Evolutionary conservation across 106 monocot species (phyloP), one percentile per base, ranked within the genome.

Genomic region (Vanilla planifolia): DNA sequence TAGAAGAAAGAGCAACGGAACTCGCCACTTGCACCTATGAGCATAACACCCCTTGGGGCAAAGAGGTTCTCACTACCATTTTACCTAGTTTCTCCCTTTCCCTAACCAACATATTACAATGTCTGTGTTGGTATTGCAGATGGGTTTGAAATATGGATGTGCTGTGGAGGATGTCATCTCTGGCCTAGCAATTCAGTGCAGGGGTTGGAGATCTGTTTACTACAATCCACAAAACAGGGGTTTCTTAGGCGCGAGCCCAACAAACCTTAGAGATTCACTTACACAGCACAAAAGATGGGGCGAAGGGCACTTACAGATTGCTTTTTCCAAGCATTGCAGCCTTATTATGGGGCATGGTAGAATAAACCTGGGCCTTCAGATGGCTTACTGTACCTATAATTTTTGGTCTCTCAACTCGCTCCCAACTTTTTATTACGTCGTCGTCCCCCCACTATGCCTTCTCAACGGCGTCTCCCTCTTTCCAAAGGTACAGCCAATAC

Each of bases 261-360:
- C 65, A 42, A 75, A 80, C n/a, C 61, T 89, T 16, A 60, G 55
- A 16, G 69, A 79, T n/a, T 42, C 64, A 8, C 11, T 90, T 11
- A 44, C 85, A 51, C 89, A 89, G 36, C 72, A 73, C 58, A 85
- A 79, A 67, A 64, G 89, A 66, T 85, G 85, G 89, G 36, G 55
- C 35, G 89, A 85, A 44, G 89, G 85, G 0, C n/a, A 81, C 19
- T 70, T 81, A 1, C 69, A 70, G 13, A 81, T 76, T 8, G 78
- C 81, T 30, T n/a, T 80, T 11, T 85, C 85, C 33, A 81, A 76
- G 68, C 46, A 89, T 58, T 75, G 78, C 32, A 51, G 78, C 32
- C 67, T 89, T 43, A 2, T 85, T 0, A 51, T 52, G 7, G 89
- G 89, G 0, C 68, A 56, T 61, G 74, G 78, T 14, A 89, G 66